phyloP scores from a whole-genome alignment of 202 grass and related monocot genomes.

The Digitaria exilis region DNA sequence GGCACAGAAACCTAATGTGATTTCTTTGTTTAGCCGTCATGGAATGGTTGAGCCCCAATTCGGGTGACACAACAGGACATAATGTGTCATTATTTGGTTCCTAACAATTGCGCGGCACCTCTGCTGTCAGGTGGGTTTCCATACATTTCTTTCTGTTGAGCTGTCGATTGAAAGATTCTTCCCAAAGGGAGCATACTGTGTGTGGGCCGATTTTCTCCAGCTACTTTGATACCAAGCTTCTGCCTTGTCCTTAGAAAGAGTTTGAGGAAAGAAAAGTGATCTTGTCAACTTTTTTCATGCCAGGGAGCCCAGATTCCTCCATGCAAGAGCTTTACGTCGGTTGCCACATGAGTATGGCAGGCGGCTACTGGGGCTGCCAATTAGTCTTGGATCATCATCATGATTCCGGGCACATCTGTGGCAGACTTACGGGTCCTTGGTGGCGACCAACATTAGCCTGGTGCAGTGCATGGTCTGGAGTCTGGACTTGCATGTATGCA shows the following conservation, averaged over 20 bases:
- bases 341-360: conserved; percentile 39
- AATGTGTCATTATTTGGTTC: conserved; percentile 31
- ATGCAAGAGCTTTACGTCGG: conserved; percentile 33
- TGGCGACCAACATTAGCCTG: conserved; percentile 30
- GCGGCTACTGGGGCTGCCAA: background rate
- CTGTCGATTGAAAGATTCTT: conserved; percentile 29
- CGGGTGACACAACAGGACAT: conserved; percentile 1
- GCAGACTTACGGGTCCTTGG: conserved; percentile 30
- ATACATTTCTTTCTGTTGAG: conserved; percentile 42
- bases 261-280: conserved; percentile 36
- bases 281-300: conserved; percentile 7
- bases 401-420: conserved; percentile 36
- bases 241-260: conserved; percentile 25
- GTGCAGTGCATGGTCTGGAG: conserved; percentile 36
- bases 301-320: conserved; percentile 32
- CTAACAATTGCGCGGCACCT: conserved; percentile 25
- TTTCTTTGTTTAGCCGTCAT: conserved; percentile 21
- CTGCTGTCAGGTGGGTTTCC: conserved; percentile 29
- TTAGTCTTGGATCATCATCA: conserved; percentile 21
- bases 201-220: background rate
- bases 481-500: conserved; percentile 26
- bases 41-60: background rate
- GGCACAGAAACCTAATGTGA: background rate
- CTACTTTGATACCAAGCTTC: conserved; percentile 24
- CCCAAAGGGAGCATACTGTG: background rate